These are phyloP conservation scores for Kwoniella mangroviensis DNA, from an alignment of 768 basidiomycete genomes.

Conservation along the genomic window DNA sequence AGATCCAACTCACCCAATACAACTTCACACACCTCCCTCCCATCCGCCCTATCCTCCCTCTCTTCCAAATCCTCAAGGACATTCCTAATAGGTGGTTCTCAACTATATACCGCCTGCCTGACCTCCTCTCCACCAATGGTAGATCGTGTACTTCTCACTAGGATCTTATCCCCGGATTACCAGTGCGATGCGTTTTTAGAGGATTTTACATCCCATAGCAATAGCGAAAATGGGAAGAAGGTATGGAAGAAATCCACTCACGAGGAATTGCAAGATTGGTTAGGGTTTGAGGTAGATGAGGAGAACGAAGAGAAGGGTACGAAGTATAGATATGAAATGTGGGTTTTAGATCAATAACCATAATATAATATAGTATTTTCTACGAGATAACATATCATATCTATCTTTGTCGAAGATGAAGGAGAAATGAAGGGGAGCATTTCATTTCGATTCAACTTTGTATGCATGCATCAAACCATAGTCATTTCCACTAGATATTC, in stretches of 20 bases:
- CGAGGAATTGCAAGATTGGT: conserved; percentile 73
- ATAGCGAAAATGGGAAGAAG: conserved; percentile 12
- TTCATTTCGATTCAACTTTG: no score
- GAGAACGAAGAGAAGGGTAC: conserved; percentile 80
- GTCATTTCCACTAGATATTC: not conserved
- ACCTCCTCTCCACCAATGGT: conserved; percentile 61
- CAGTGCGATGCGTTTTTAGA: conserved; percentile 88
- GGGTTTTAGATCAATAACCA: conserved; percentile 61
- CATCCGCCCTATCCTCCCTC: conserved; percentile 19
- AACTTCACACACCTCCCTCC: conserved; percentile 29
- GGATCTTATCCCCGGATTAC: conserved; percentile 74
- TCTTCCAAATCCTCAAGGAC: conserved; percentile 59
- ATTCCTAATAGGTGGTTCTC: conserved; percentile 93
- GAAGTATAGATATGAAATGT: conserved; percentile 94
- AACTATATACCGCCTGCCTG: conserved; percentile 75
- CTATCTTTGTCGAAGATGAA: not conserved
- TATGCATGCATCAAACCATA: not conserved
- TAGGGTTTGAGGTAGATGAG: conserved; percentile 76
- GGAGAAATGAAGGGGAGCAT: no score
- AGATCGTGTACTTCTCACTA: conserved; percentile 85
- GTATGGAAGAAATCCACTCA: conserved; percentile 69
- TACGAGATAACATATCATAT: not conserved
- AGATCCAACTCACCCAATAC: conserved; percentile 31
- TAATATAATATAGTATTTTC: no score
- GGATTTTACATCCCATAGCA: conserved; percentile 62